Percentiles rank a stretch among this genome's conserved stretches.
These are phyloP conservation scores for Dictyostelium firmibasis DNA, from an alignment of 78 protist genomes.

Conservation along the genomic window DNA sequence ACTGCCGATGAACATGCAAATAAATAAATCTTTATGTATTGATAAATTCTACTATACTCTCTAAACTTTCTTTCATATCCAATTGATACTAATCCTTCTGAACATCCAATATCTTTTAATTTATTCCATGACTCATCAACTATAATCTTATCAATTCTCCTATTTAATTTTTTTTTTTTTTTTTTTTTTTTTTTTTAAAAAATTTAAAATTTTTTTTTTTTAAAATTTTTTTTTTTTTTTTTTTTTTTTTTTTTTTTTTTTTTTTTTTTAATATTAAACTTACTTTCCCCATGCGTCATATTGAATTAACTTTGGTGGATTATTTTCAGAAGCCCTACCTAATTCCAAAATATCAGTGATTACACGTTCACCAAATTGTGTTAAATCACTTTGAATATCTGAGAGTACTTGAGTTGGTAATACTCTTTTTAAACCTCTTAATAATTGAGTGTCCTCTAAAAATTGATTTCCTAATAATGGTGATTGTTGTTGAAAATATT, in stretches of 20 bases:
- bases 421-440: slow-evolving; percentile 18
- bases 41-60: slow-evolving; percentile 76
- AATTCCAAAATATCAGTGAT: slow-evolving; percentile 52
- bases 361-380: slow-evolving; percentile 71
- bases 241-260: too few relatives aligned
- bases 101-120: slow-evolving; percentile 70
- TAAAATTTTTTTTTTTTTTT: too few relatives aligned
- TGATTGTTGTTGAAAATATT: slow-evolving; percentile 73
- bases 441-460: slow-evolving; percentile 35
- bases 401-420: not conserved
- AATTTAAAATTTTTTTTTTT: too few relatives aligned
- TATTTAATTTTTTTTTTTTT: not conserved
- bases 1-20: slow-evolving; percentile 82
- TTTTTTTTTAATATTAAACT: not conserved
- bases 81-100: slow-evolving; percentile 75
- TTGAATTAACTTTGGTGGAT: slow-evolving; percentile 68
- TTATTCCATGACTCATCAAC: slow-evolving; percentile 79
- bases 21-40: slow-evolving; percentile 72
- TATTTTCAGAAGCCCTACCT: slow-evolving; percentile 58
- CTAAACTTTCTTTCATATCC: slow-evolving; percentile 64
- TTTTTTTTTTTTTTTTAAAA: too few relatives aligned
- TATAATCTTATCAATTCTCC: slow-evolving; percentile 70
- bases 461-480: slow-evolving; percentile 71
- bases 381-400: slow-evolving; percentile 32
- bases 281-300: slow-evolving; percentile 80